phyloP scores from a whole-genome alignment of 2,329 filamentous ascomycete species.

The Dryadomyces quercus-mongolicae region DNA sequence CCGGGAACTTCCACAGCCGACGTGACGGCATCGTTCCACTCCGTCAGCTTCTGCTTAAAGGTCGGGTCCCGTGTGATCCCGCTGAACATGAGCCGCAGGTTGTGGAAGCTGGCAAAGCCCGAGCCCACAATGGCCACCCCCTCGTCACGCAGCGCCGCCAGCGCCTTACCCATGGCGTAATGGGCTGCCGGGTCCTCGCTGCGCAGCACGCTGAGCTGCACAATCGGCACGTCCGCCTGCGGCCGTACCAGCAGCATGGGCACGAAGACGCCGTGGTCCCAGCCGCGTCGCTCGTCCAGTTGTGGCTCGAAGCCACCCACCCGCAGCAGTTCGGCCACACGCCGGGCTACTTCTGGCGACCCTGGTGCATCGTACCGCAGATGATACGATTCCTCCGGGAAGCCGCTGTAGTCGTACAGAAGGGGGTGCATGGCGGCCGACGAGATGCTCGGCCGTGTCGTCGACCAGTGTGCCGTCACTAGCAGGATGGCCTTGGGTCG shows the following conservation, averaged over 20 bases:
- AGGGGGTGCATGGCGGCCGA: conserved; percentile 33
- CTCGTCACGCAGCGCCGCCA: conserved; percentile 32
- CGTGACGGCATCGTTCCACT: conserved; percentile 35
- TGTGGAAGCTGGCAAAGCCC: conserved; percentile 47
- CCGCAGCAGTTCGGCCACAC: conserved; percentile 32
- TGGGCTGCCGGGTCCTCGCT: conserved; percentile 37
- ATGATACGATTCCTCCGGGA: conserved; percentile 41
- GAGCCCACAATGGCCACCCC: conserved; percentile 50
- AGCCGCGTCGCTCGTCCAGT: conserved; percentile 31
- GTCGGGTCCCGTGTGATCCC: conserved; percentile 11
- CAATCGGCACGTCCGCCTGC: conserved; percentile 36
- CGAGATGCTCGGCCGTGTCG: conserved; percentile 35
- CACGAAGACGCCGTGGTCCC: conserved; percentile 51
- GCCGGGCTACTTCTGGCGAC: conserved; percentile 36
- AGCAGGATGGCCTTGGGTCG: conserved; percentile 33
- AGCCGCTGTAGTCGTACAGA: conserved; percentile 46
- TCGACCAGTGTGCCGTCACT: conserved; percentile 47
- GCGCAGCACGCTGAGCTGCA: conserved; percentile 43
- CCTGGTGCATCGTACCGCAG: conserved; percentile 46
- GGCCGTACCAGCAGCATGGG: conserved; percentile 43
- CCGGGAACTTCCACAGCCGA: conserved; percentile 24
- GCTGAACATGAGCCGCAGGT: conserved; percentile 33
- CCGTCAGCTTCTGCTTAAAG: conserved; percentile 17
- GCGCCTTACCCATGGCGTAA: conserved; percentile 39
- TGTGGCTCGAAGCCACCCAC: conserved; percentile 29